These are phyloP conservation scores for Gracilaria gracilis DNA, from an alignment of 23 red algal genomes.

Conservation along the genomic window DNA sequence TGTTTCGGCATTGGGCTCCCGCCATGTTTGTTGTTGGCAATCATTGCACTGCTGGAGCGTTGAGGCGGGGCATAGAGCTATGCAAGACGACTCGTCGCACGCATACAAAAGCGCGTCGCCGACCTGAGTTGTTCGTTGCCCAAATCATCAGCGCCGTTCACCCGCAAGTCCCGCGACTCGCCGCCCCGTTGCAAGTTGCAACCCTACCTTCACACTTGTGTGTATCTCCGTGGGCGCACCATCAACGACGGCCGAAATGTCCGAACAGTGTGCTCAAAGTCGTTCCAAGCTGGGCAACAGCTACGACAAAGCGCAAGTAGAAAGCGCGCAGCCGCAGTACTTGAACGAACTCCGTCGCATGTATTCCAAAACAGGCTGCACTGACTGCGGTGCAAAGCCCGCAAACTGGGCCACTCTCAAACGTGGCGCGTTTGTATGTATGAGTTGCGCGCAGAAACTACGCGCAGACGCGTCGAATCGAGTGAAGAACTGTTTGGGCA, in stretches of 20 bases:
- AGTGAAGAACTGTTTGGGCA: constrained; percentile 66
- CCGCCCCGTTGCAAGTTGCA: not conserved
- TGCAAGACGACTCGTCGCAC: not conserved
- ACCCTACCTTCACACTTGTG: not conserved
- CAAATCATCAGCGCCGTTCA: not conserved
- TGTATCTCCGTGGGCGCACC: not conserved
- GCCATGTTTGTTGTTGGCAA: not conserved
- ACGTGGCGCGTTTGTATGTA: constrained; percentile 59
- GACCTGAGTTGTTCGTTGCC: too few relatives aligned
- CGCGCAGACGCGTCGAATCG: constrained; percentile 65
- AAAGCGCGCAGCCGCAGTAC: constrained; percentile 33
- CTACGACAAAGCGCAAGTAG: constrained; percentile 56
- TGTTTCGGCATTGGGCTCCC: not conserved
- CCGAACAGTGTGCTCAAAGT: constrained; percentile 1
- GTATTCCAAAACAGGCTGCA: constrained; percentile 42
- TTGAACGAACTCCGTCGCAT: constrained; percentile 59
- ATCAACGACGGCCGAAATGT: not conserved
- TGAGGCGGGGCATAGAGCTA: not conserved
- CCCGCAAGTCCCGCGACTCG: not conserved
- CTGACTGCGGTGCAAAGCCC: constrained; percentile 44
- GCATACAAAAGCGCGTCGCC: too few relatives aligned
- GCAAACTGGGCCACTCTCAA: constrained; percentile 70
- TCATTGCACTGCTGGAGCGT: not conserved
- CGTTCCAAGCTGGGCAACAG: constrained; percentile 68
- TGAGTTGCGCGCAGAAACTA: constrained; percentile 67